Base-by-base conservation (phyloP, 75 land plant species). In the Cryptomeria japonica region DNA sequence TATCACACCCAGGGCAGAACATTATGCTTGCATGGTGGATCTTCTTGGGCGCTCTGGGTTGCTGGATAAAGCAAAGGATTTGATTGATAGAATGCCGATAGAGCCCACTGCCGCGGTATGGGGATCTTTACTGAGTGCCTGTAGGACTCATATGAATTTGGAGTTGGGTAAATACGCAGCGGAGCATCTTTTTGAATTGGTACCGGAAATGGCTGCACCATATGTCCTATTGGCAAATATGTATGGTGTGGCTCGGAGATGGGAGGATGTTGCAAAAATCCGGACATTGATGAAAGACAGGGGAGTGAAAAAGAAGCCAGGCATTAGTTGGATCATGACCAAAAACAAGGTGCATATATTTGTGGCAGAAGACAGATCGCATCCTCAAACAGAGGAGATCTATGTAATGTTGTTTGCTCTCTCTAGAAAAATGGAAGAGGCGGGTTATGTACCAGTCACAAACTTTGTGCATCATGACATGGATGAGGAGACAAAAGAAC, bases 11-110 rank as follows among this genome's bases (percentile, higher is more conserved):
- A 58, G 6, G 32, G 25, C 36, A 18, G 88, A 53, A 22, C 88
- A 88, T 88, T 88, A 88, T 85, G 87, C 53, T 44, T 88, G 88
- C 87, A 88, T 88, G 88, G 84, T 88, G 15, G 88, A 84, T 51
- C 56, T 85, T 37, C 61, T 88, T 36, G 88, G 88, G 37, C 85
- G 88, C 42, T 36, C 75, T 39, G 88, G 88, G 44, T n/a, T 51
- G 46, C 88, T 88, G 38, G 86, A 61, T 37, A 41, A 49, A 58
- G 88, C 87, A 25, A 38, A 58, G 70, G 28, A 51, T 9, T 37
- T 88, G 15, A 38, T 85, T 42, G 68, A 42, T 88, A 49, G 47
- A 25, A 88, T 88, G 88, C 88, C 88, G 51, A 36, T 88, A 25
- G 53, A 84, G 32, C 88, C 88, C 16, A 55, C 61, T 39, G 70